phyloP scores from a whole-genome alignment of 2,329 filamentous ascomycete species.

The Xylaria sp. region DNA sequence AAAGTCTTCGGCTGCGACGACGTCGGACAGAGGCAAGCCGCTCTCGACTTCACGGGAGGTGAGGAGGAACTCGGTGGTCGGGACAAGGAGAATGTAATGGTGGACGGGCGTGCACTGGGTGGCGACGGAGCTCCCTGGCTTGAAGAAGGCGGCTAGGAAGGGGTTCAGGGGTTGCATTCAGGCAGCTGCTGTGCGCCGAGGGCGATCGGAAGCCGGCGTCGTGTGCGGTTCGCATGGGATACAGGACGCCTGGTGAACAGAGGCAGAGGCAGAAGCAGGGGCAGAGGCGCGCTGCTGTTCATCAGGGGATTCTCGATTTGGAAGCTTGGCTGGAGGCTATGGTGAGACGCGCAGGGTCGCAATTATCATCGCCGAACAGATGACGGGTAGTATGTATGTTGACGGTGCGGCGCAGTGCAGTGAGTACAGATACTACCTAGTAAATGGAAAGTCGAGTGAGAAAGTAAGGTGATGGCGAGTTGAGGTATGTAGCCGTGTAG shows the following conservation, averaged over 20 bases:
- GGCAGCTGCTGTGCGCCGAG: slow-evolving; percentile 53
- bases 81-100: slow-evolving; percentile 93
- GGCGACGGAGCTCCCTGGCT: slow-evolving; percentile 79
- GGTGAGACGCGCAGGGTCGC: slow-evolving; percentile 10
- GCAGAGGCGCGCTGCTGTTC: slow-evolving; percentile 16
- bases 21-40: slow-evolving; percentile 78
- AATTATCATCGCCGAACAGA: slow-evolving; percentile 19
- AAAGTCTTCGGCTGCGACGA: slow-evolving; percentile 92
- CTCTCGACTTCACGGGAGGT: slow-evolving; percentile 89
- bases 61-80: slow-evolving; percentile 90
- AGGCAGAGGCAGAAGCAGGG: no score
- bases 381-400: background rate
- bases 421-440: background rate
- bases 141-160: slow-evolving; percentile 98
- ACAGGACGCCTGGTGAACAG: background rate
- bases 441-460: background rate
- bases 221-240: slow-evolving; percentile 12
- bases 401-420: no score
- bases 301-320: background rate
- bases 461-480: background rate
- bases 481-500: background rate
- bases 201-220: background rate
- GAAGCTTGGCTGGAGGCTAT: background rate
- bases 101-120: slow-evolving; percentile 91
- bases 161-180: slow-evolving; percentile 99